These are phyloP conservation scores for Flueggea neowawraea DNA, from an alignment of 441 rosid genomes.

Conservation along the genomic window DNA sequence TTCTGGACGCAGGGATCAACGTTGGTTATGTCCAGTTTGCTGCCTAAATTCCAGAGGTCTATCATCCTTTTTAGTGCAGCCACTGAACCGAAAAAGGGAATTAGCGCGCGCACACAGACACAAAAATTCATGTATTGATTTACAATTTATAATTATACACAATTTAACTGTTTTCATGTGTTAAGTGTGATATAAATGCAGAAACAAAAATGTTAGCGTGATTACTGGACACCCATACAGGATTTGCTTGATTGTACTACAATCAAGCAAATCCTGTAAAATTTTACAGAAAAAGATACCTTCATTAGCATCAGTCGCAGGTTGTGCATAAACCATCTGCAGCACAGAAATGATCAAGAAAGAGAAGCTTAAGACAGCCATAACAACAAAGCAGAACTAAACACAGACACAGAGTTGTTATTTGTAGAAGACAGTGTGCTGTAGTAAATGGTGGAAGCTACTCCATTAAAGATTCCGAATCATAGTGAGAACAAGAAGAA, in stretches of 20 bases:
- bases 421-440: too few relatives aligned
- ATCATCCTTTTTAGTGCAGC: conserved; percentile 41
- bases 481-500: too few relatives aligned
- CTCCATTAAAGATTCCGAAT: too few relatives aligned
- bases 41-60: conserved; percentile 44
- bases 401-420: background rate
- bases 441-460: too few relatives aligned
- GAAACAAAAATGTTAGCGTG: too few relatives aligned
- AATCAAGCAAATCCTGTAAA: too few relatives aligned
- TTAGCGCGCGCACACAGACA: background rate
- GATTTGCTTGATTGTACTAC: too few relatives aligned
- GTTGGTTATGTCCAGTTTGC: conserved; percentile 28
- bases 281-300: too few relatives aligned
- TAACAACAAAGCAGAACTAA: conserved; percentile 12
- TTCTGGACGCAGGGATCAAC: conserved; percentile 40
- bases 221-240: too few relatives aligned
- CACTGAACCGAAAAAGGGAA: conserved; percentile 24
- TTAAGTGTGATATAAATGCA: too few relatives aligned
- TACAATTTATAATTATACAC: background rate
- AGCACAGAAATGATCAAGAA: conserved; percentile 22
- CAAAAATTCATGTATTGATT: background rate
- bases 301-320: conserved; percentile 39
- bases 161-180: too few relatives aligned
- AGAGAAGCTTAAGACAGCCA: conserved; percentile 30
- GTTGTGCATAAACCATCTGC: conserved; percentile 38